Percentiles rank a stretch among this genome's conserved stretches.
Conservation (phyloP, 495 filamentous ascomycete genomes). For the Trichocladium uniseriatum region DNA sequence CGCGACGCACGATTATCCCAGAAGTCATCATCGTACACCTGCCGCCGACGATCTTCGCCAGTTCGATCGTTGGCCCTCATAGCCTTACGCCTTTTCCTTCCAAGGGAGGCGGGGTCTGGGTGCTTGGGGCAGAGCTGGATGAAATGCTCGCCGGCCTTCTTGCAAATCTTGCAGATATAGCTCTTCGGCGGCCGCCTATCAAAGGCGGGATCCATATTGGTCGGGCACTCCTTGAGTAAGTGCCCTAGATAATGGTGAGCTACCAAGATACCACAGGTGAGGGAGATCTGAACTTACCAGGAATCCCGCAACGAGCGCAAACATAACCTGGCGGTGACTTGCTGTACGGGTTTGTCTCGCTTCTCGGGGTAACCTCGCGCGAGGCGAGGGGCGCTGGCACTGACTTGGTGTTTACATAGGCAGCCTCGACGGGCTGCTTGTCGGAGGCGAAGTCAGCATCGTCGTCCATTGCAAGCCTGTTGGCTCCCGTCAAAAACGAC, state of each 20-base stretch:
- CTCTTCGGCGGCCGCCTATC: conserved; percentile 18
- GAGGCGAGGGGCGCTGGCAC: neutral
- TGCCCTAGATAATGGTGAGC: conserved; percentile 27
- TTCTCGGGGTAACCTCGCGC: neutral
- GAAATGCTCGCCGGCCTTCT: conserved; percentile 21
- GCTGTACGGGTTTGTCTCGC: too few relatives aligned
- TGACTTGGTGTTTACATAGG: neutral
- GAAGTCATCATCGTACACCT: too few relatives aligned
- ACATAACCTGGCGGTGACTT: conserved; percentile 13
- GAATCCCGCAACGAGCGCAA: conserved; percentile 29
- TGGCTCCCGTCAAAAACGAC: conserved; percentile 17
- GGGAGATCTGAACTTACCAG: neutral
- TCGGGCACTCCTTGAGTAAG: conserved; percentile 31
- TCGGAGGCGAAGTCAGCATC: neutral
- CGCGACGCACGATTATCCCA: neutral
- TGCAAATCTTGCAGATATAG: conserved; percentile 34
- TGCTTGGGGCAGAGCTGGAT: conserved; percentile 24
- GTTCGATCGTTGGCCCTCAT: neutral
- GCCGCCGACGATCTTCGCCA: neutral
- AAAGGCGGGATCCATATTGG: conserved; percentile 30
- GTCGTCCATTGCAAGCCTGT: conserved; percentile 9
- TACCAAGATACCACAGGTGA: neutral
- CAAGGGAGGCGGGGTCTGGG: conserved; percentile 18
- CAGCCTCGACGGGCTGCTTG: neutral
- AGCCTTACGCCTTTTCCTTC: conserved; percentile 6